These are phyloP conservation scores for Diaporthe nobilis DNA, from an alignment of 2,329 filamentous ascomycete genomes.

Conservation along the genomic window DNA sequence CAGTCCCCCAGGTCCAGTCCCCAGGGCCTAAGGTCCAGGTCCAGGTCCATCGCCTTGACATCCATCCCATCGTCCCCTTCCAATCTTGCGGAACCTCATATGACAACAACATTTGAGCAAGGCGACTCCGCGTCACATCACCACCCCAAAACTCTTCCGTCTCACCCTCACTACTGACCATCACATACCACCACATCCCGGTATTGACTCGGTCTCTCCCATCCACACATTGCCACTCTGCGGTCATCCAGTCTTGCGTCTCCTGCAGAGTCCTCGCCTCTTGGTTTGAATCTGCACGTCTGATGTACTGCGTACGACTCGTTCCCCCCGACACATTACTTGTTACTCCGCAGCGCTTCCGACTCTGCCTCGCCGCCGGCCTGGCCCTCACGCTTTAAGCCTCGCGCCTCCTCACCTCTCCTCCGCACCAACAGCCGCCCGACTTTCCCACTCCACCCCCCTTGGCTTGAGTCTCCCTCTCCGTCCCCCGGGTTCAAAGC, in stretches of 20 bases:
- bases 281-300: slow-evolving; percentile 28
- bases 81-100: slow-evolving; percentile 28
- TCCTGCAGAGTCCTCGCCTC: slow-evolving; percentile 32
- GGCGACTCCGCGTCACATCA: slow-evolving; percentile 19
- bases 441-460: not conserved
- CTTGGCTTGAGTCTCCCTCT: not conserved
- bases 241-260: slow-evolving; percentile 31
- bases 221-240: slow-evolving; percentile 27
- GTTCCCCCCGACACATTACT: slow-evolving; percentile 32
- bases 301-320: slow-evolving; percentile 39
- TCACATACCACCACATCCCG: slow-evolving; percentile 7
- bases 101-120: slow-evolving; percentile 28
- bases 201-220: slow-evolving; percentile 34
- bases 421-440: slow-evolving; percentile 36
- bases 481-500: slow-evolving; percentile 24
- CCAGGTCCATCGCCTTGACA: slow-evolving; percentile 19
- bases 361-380: slow-evolving; percentile 30
- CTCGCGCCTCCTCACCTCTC: slow-evolving; percentile 36
- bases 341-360: slow-evolving; percentile 37
- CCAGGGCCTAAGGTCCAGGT: not conserved
- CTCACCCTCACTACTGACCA: slow-evolving; percentile 18
- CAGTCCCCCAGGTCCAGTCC: slow-evolving; percentile 7
- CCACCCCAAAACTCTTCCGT: slow-evolving; percentile 9
- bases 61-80: slow-evolving; percentile 21
- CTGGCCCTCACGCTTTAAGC: slow-evolving; percentile 33